Evolutionary conservation across 2,329 filamentous ascomycete species (phyloP), one percentile per base, ranked within the genome.

Genomic region (Pyricularia grisea): DNA sequence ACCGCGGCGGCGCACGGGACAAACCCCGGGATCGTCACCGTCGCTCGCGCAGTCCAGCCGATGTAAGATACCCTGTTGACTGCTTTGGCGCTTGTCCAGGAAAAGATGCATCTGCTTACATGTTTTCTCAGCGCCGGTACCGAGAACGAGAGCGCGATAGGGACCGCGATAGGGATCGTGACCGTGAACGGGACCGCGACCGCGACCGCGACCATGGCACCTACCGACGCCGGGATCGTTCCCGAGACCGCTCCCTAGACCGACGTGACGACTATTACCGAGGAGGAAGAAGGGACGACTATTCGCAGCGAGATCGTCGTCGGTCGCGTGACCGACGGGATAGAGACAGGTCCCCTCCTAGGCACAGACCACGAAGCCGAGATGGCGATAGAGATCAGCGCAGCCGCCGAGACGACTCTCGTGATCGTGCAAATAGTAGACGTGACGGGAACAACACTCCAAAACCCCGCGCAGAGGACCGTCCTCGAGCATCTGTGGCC

Each of bases 341-440:
- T 65, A 84, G 85, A 73, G 85, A 89, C 68, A 82, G 86, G 71
- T 88, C 87, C 36, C 81, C 85, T 42, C 85, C 85, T 66, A 81
- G 84, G 73, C 83, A 85, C 71, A 83, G 86, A 70, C 83, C 84
- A 69, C 82, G 87, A 76, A 90, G 89, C 78, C 87, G 90, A 74
- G 91, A 93, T 68, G 84, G 77, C 71, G 81, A 83, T 68, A 79
- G 89, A 77, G 88, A 92, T 74, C 82, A 87, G 74, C 88, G 89
- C 76, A 80, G 81, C 75, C 89, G 89, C 81, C 89, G 89, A 85
- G 91, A 92, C 79, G 90, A 89, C 75, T 92, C 88, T 78, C 87
- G 86, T 78, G 90, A 92, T 76, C 86, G 85, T 50, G 17, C 42
- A 77, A 82, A 80, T 76, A 85, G 84, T 77, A 85, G 83, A 74